Evolutionary conservation across 305 asterid species (phyloP).

Genomic region (Plantago lanceolata): DNA sequence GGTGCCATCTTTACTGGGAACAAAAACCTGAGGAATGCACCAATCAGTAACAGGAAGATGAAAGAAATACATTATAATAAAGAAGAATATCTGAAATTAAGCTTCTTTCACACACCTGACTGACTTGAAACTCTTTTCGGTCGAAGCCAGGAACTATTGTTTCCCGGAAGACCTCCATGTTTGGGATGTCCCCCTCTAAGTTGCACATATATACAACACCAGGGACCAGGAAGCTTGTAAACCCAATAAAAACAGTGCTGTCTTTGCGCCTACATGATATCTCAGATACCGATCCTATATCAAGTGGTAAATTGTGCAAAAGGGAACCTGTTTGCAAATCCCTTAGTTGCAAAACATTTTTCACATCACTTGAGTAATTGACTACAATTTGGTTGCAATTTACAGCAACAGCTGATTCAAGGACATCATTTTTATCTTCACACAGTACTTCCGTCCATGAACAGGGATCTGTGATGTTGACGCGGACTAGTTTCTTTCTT

Average conservation of each 20-base stretch:
- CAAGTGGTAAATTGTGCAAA: conserved; percentile 51
- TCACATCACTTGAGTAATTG: conserved; percentile 68
- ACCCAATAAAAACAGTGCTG: conserved; percentile 40
- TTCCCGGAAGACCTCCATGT: conserved; percentile 51
- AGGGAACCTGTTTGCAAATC: conserved; percentile 58
- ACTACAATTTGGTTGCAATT: conserved; percentile 59
- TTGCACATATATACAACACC: conserved; percentile 52
- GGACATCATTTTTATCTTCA: conserved; percentile 71
- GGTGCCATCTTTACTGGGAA: conserved; percentile 58
- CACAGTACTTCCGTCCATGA: conserved; percentile 68
- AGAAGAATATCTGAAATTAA: too few relatives aligned
- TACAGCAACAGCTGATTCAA: conserved; percentile 75
- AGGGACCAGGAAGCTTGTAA: conserved; percentile 71
- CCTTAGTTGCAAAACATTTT: conserved; percentile 48
- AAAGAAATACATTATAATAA: too few relatives aligned
- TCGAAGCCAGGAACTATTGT: conserved; percentile 62
- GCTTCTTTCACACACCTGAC: too few relatives aligned
- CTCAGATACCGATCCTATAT: conserved; percentile 53
- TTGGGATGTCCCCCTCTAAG: conserved; percentile 38
- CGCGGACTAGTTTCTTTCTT: conserved; percentile 70
- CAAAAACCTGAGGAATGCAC: too few relatives aligned
- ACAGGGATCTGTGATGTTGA: conserved; percentile 60
- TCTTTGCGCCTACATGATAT: conserved; percentile 56
- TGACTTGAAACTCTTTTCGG: conserved; percentile 42
- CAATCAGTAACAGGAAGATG: too few relatives aligned